Base-by-base conservation (phyloP, 805 yeast genomes). In the Cyberlindnera suaveolens region DNA sequence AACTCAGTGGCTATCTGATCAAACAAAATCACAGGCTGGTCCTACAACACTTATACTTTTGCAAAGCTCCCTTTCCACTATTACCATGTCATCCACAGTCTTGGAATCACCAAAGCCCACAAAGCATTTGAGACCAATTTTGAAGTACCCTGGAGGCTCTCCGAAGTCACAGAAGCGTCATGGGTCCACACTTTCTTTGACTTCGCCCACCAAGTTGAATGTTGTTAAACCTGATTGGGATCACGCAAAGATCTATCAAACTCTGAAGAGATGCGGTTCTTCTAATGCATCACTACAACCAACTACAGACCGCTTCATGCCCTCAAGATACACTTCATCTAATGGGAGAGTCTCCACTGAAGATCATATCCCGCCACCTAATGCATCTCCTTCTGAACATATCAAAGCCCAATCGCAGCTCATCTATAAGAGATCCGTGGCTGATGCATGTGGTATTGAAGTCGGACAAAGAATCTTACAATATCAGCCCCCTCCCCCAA, bases 361-460 rank as follows among this genome's bases (percentile, higher is more conserved):
- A 19, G 66, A 64, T 13, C 34, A 51, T 5, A 43, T 60, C 31
- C 74, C 76, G 14, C 70, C 73, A 23, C 70, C 75, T 32, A 70
- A 67, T 46, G 74, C 74, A 10, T 68, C 75, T 1, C 75, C 75
- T 3, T 60, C 67, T 3, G 64, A 68, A 31, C 75, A 65, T 53
- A 57, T 66, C 19, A 65, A 62, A 45, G 74, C 70, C 1, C 75
- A 64, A 47, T 67, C 72, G 6, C 66, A 65, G 41, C 53, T 61
- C 35, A 68, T 68, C 6, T 87, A 86, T 57, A 83, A 84, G 60
- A 78, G 78, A 54, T 82, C 87, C 23, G 96, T 91, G 2, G 98
- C 97, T 0, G 85, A 85, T 58, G 98, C 97, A 0, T 91, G 97
- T 62, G 98, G 99, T 0, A 70, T 89, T 39, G 82, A 85, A 45